Base-by-base conservation (phyloP, 2,329 filamentous ascomycete species). In the Fusarium humuli region DNA sequence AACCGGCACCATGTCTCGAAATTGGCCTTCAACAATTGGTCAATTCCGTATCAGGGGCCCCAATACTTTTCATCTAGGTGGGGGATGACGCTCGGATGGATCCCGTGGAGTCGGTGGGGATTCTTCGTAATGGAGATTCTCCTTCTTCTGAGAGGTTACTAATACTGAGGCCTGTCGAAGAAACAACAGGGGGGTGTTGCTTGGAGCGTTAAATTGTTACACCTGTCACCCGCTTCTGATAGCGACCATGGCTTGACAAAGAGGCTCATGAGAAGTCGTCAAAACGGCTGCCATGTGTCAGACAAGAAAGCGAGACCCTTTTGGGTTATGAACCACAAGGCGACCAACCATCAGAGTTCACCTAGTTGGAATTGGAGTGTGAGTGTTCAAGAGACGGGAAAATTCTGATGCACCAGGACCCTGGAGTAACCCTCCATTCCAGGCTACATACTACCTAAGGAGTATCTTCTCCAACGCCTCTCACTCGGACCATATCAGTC, bases 111-210 rank as follows among this genome's bases (percentile, higher is more conserved):
- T 45, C 60, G 40, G 71, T 69, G 70, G 70, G 20, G 56, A 58
- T 41, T 20, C 55, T 73, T 74, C 61, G 73, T 75, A 73, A 75
- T 74, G 55, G 45, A 29, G 52, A 70, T 72, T 75, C 62, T 47
- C 59, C 60, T 40, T 22, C 40, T 18, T 66, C 42, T 75, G 53
- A 75, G 72, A 75, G 73, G 73, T 42, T 41, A 41, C 44, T 32
- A 22, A 58, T 20, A 22, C 12, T 52, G 34, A 56, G 44, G 54
- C 50, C 49, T 71, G 41, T 14, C n/a, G 34, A 32, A 47, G 42
- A 41, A 34, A 46, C 25, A 42, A 34, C 70, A 71, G 48, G 71
- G 71, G 69, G 47, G 53, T 25, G 8, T 16, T 61, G n/a, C 20
- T 22, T 47, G 53, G 45, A 59, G 46, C 41, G 12, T 57, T 27